Evolutionary conservation across 164 flowering plant species (phyloP).

Genomic region (Vitis vinifera): ASM3070453v1 NC_081822.1:17836501-17837000

Average conservation of each 20-base stretch:
- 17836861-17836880: neutral
- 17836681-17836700: neutral
- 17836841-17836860: too few species aligned
- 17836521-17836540: too few species aligned
- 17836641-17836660: constrained; percentile 70
- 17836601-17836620: constrained; percentile 11
- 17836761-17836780: neutral
- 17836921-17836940: neutral
- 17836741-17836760: neutral
- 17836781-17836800: too few species aligned
- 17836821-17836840: too few species aligned
- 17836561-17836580: neutral
- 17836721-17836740: neutral
- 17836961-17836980: constrained; percentile 39
- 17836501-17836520: too few species aligned
- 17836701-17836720: neutral
- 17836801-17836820: too few species aligned
- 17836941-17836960: neutral
- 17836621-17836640: constrained; percentile 10
- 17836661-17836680: constrained; percentile 58
- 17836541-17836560: too few species aligned
- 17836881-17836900: neutral
- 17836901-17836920: neutral
- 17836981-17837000: constrained; percentile 94
- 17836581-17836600: neutral